A percentile compares a stretch with the other conserved stretches of the same genome.
These are phyloP conservation scores for Cenchrus purpureus DNA, from an alignment of 176 grass and related monocot species.

Conservation along the genomic window DNA sequence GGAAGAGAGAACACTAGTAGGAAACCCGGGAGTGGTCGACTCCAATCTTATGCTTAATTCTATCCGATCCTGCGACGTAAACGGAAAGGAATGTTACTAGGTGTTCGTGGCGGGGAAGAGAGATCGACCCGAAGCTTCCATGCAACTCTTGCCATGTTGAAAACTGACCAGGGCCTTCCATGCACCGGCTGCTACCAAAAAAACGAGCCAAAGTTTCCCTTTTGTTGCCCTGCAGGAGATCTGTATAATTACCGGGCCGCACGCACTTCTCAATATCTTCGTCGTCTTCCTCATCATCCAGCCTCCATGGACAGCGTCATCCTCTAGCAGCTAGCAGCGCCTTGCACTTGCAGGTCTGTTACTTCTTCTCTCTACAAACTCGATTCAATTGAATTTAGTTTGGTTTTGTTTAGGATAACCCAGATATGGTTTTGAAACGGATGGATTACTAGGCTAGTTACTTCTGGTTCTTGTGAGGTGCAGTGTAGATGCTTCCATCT, in stretches of 20 bases:
- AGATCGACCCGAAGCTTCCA: not conserved
- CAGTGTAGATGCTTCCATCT: no score
- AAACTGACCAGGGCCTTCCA: not conserved
- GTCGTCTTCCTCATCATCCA: not conserved
- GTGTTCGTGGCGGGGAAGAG: not conserved
- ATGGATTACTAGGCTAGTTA: not conserved
- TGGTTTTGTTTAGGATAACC: not conserved
- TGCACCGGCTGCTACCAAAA: not conserved
- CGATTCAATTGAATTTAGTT: not conserved
- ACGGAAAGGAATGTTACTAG: not conserved
- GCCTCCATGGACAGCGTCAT: not conserved
- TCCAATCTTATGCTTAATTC: not conserved
- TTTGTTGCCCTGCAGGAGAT: not conserved
- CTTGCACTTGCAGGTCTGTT: not conserved
- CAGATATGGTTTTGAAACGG: no score
- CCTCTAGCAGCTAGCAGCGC: not conserved
- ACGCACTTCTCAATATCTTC: not conserved
- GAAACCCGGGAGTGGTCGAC: not conserved
- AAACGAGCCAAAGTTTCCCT: not conserved
- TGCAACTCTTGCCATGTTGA: not conserved
- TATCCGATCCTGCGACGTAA: not conserved
- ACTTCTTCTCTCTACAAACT: not conserved
- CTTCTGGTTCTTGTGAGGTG: not conserved
- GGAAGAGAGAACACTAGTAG: not conserved
- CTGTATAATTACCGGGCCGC: not conserved